phyloP scores from a whole-genome alignment of 208 protist species.

The Willaertia magna region DNA sequence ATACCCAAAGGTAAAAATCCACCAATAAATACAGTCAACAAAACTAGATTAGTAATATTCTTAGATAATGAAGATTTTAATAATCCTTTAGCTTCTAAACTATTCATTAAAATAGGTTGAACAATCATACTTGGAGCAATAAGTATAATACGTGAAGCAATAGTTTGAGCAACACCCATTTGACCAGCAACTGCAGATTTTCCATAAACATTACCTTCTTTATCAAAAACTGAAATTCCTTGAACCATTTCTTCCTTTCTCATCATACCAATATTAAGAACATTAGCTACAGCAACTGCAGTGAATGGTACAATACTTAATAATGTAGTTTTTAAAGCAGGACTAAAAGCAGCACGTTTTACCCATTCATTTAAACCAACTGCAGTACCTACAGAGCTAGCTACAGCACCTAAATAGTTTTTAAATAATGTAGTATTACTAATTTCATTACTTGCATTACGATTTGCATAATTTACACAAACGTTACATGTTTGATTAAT shows the following conservation, averaged over 20 bases:
- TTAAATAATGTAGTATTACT: background rate
- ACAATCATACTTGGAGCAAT: background rate
- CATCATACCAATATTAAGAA: conserved; percentile 9
- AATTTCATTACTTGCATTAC: conserved; percentile 54
- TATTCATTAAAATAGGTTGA: conserved; percentile 6
- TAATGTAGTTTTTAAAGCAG: background rate
- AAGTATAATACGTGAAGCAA: background rate
- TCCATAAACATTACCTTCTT: background rate
- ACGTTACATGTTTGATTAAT: conserved; percentile 38
- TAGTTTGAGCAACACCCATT: background rate
- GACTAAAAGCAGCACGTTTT: background rate
- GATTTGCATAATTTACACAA: conserved; percentile 80
- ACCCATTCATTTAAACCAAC: conserved; percentile 5
- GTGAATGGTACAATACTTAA: background rate
- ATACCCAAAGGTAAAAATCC: background rate
- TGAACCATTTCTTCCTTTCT: background rate
- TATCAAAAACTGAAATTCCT: background rate
- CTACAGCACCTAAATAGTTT: background rate
- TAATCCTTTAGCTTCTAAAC: background rate
- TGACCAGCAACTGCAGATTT: background rate
- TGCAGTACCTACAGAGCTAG: background rate
- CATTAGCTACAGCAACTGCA: background rate
- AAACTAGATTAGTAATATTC: background rate
- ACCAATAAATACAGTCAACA: background rate
- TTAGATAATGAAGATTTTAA: background rate